Conservation (phyloP, 2,329 filamentous ascomycete species). For the Phialophora expanda region DNA sequence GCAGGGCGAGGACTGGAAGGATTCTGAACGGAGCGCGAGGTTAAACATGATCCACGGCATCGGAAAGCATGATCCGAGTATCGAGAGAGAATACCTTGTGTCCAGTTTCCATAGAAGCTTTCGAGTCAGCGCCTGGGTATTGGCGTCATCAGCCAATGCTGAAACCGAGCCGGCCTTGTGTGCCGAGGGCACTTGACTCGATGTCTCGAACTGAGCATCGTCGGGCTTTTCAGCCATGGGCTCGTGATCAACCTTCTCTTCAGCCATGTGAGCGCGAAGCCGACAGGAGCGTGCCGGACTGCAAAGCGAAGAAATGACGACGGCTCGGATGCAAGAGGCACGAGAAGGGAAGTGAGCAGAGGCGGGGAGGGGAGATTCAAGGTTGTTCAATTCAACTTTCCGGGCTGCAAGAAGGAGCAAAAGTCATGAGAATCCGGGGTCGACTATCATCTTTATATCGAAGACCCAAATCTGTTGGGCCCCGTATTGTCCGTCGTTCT, state of each 20-base stretch:
- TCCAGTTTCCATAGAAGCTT: slow-evolving; percentile 61
- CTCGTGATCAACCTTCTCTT: slow-evolving; percentile 16
- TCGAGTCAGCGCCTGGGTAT: slow-evolving; percentile 45
- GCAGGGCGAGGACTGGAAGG: slow-evolving; percentile 65
- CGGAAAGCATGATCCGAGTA: background rate
- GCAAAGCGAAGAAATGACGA: background rate
- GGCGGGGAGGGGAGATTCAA: background rate
- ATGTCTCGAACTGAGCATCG: slow-evolving; percentile 24
- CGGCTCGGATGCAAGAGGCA: background rate
- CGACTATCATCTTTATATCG: slow-evolving; percentile 8
- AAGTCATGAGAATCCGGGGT: slow-evolving; percentile 3
- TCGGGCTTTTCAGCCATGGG: slow-evolving; percentile 26
- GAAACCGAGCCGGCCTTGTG: slow-evolving; percentile 16
- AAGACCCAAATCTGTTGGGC: slow-evolving; percentile 14
- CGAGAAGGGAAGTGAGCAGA: background rate
- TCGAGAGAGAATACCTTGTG: slow-evolving; percentile 46
- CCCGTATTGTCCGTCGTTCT: slow-evolving; percentile 9
- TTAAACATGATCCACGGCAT: slow-evolving; percentile 1
- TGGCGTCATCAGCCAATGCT: slow-evolving; percentile 21
- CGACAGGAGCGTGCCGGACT: background rate
- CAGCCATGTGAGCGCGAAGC: slow-evolving; percentile 9
- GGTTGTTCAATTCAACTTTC: background rate
- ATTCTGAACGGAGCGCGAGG: slow-evolving; percentile 52
- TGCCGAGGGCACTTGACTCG: slow-evolving; percentile 10
- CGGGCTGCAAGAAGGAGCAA: background rate